phyloP scores from a whole-genome alignment of 306 rosid species.

The Cyclanthera cordifolia region DNA sequence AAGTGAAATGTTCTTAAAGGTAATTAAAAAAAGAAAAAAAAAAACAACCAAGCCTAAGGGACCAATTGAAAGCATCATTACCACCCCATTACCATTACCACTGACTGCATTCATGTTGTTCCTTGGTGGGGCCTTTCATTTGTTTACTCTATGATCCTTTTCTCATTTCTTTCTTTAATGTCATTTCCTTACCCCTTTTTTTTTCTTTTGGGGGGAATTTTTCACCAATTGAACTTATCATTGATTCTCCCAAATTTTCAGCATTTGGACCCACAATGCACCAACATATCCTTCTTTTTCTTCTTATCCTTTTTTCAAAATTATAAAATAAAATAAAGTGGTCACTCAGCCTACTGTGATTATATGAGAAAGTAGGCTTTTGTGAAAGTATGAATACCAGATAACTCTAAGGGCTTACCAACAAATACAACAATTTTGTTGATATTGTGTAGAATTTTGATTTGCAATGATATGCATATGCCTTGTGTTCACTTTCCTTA shows the following conservation, averaged over 20 bases:
- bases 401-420: neutral
- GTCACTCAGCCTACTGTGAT: neutral
- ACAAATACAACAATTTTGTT: constrained; percentile 1
- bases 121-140: constrained; percentile 35
- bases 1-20: constrained; percentile 8
- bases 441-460: neutral
- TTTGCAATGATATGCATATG: neutral
- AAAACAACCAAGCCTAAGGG: constrained; percentile 15
- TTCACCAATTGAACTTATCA: constrained; percentile 42
- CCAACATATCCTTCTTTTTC: constrained; percentile 16
- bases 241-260: constrained; percentile 33
- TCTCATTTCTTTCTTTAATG: constrained; percentile 1
- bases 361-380: constrained; percentile 3
- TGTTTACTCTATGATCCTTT: constrained; percentile 14
- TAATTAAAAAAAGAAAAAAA: constrained; percentile 22
- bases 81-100: constrained; percentile 51
- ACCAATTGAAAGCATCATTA: constrained; percentile 42
- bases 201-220: constrained; percentile 11
- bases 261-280: constrained; percentile 26
- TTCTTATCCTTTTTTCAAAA: neutral
- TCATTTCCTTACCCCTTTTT: neutral
- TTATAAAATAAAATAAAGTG: neutral
- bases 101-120: constrained; percentile 45
- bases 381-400: constrained; percentile 5
- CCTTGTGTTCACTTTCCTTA: neutral